Evolutionary conservation across 495 filamentous ascomycete species (phyloP), one percentile per base, ranked within the genome.

Genomic region (Saxophila tyrrhenica): DNA sequence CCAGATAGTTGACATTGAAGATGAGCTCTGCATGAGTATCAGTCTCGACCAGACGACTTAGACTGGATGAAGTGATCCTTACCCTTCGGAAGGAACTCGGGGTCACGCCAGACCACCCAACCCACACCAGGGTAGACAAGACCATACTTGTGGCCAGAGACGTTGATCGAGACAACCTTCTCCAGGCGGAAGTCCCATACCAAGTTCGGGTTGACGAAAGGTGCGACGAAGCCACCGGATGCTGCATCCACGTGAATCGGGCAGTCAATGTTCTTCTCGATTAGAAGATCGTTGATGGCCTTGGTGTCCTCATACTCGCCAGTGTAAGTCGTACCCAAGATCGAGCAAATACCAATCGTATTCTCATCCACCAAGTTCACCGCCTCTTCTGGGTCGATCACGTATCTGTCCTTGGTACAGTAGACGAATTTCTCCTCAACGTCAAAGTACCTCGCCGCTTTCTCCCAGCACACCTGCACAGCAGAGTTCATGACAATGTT

Each of bases 1-100:
- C 89, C 1, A 95, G 83, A 67, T 95, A 95, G 72, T 95, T 95
- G 77, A 94, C 91, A 76, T 94, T 94, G 79, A 95, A 95, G 63
- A 95, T 86, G 38, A 95, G 81, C 65, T 94, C 89, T 63, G 32
- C 8, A 39, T 9, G 21, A 11, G 39, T 2, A 24, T 20, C 3
- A 24, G 17, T 3, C 39, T 38, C 41, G 50, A 32, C 20, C 15
- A 35, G 5, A 35, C 19, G 16, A 16, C 8, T 2, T 13, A 15
- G 19, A 8, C 19, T 35, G 13, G 44, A n/a, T 16, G 10, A 24
- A 22, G 20, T 23, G 15, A 21, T 16, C 9, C 11, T 47, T 44
- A 60, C 60, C 60, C 67, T 90, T 73, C 21, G 89, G 89, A 0
- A 95, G 76, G 68, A 75, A 94, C 63, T 91, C 81, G 1, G 86